phyloP scores from a whole-genome alignment of 495 filamentous ascomycete species.

The Penicillium bovifimosum region DNA sequence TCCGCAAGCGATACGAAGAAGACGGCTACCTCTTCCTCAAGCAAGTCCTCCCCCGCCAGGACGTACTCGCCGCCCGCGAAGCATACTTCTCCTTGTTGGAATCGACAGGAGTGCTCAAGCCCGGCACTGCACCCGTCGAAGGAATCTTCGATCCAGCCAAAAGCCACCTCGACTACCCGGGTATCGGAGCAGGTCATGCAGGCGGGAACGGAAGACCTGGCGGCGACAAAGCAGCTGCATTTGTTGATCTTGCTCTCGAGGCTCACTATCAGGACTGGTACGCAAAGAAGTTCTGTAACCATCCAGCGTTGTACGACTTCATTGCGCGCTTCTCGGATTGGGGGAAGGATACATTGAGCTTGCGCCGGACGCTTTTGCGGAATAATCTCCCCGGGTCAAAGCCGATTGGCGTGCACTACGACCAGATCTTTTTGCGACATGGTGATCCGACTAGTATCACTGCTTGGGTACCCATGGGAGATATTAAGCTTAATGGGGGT shows the following conservation, averaged over 20 bases:
- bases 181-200: slow-evolving; percentile 51
- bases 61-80: slow-evolving; percentile 51
- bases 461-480: slow-evolving; percentile 62
- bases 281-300: slow-evolving; percentile 49
- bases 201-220: slow-evolving; percentile 47
- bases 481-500: slow-evolving; percentile 51
- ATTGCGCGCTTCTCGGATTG: slow-evolving; percentile 50
- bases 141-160: slow-evolving; percentile 50
- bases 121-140: slow-evolving; percentile 35
- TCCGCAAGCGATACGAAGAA: slow-evolving; percentile 47
- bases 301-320: slow-evolving; percentile 48
- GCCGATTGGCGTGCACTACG: slow-evolving; percentile 60
- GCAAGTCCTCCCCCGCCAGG: slow-evolving; percentile 49
- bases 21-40: slow-evolving; percentile 61
- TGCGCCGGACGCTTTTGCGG: slow-evolving; percentile 47
- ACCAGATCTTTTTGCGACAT: slow-evolving; percentile 59
- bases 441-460: slow-evolving; percentile 54
- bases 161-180: slow-evolving; percentile 45
- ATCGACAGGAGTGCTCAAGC: slow-evolving; percentile 51
- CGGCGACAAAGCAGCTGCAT: slow-evolving; percentile 36
- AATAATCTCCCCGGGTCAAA: slow-evolving; percentile 56
- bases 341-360: slow-evolving; percentile 44
- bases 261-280: slow-evolving; percentile 56
- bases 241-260: slow-evolving; percentile 51
- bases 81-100: slow-evolving; percentile 53